Evolutionary conservation across 1,284 basidiomycete species (phyloP), one percentile per base, ranked within the genome.

Genomic region (Gymnopus androsaceus): DNA sequence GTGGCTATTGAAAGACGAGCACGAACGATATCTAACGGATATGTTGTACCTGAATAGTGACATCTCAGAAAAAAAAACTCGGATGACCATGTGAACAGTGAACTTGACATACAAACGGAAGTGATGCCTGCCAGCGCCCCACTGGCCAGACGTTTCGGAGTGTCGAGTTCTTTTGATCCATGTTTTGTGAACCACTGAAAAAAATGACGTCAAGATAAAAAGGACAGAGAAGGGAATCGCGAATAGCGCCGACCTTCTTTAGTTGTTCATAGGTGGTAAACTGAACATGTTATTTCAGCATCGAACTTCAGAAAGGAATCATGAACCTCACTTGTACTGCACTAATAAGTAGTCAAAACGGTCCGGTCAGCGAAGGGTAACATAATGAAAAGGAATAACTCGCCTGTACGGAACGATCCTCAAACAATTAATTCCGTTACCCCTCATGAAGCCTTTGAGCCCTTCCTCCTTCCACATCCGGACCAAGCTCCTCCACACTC

Each of bases 381-480:
- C n/a, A n/a, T n/a, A 38, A 60, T 63, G 54, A 59, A 46, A n/a
- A 28, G 37, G 45, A 25, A 60, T 45, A 55, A 65, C 74, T 62
- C 63, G 82, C 82, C 80, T 86, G 64, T 90, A 90, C 40, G 88
- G 88, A 56, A 93, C 84, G 62, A 94, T 94, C 53, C 95, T 83
- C 61, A 97, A 69, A 70, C 95, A 96, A 71, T 98, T 98, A 69
- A 96, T 92, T 14, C 94, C 94, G 67, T 91, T 92, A 14, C 90
- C 90, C 63, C 94, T 82, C 94, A 97, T 95, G 71, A 87, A 95
- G 3, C 95, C 95, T 64, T 75, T 82, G 70, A 95, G 90, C 1
- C 95, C 95, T 72, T 98, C 95, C 68, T 96, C 94, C 63, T 78
- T 77, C 90, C 92, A 96, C 88, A 97, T 97, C 56, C 93, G 82